phyloP scores from a whole-genome alignment of 2,329 filamentous ascomycete genomes.

The Knoxdaviesia capensis region DNA sequence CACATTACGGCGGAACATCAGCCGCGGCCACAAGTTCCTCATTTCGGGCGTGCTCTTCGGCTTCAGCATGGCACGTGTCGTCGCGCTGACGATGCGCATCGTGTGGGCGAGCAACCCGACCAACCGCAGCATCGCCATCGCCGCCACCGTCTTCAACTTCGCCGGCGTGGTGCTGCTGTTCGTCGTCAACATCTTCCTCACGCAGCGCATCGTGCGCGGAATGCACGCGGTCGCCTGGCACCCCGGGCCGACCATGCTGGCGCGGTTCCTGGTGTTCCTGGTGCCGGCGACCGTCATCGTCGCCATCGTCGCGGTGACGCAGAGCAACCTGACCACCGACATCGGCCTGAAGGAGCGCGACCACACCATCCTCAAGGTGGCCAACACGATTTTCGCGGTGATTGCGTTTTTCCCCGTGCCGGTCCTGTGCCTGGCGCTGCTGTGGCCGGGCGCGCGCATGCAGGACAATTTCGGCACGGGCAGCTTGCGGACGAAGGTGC shows the following conservation, averaged over 20 bases:
- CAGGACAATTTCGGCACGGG: conserved; percentile 39
- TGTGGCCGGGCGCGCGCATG: conserved; percentile 22
- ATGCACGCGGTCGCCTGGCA: conserved; percentile 61
- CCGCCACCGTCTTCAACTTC: conserved; percentile 49
- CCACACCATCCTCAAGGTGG: conserved; percentile 43
- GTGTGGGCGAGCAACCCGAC: conserved; percentile 25
- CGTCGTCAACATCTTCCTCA: conserved; percentile 57
- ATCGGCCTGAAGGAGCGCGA: conserved; percentile 25
- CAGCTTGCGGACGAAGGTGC: conserved; percentile 44
- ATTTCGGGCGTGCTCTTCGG: conserved; percentile 36
- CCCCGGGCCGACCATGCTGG: conserved; percentile 23
- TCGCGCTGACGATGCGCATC: conserved; percentile 29
- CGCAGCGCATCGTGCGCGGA: conserved; percentile 55
- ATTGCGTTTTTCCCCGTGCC: conserved; percentile 43
- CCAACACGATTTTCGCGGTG: conserved; percentile 41
- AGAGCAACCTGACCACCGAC: conserved; percentile 47
- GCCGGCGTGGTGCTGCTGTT: conserved; percentile 59
- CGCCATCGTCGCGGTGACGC: conserved; percentile 42
- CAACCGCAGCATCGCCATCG: conserved; percentile 25
- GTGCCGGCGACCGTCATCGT: conserved; percentile 41
- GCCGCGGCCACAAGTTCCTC: conserved; percentile 34
- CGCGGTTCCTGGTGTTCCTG: conserved; percentile 37
- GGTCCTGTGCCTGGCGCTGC: conserved; percentile 28
- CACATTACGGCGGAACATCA: conserved; percentile 29
- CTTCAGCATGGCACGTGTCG: conserved; percentile 34